Conservation (phyloP, 2,329 filamentous ascomycete species). For the Capronia epimyces region DNA sequence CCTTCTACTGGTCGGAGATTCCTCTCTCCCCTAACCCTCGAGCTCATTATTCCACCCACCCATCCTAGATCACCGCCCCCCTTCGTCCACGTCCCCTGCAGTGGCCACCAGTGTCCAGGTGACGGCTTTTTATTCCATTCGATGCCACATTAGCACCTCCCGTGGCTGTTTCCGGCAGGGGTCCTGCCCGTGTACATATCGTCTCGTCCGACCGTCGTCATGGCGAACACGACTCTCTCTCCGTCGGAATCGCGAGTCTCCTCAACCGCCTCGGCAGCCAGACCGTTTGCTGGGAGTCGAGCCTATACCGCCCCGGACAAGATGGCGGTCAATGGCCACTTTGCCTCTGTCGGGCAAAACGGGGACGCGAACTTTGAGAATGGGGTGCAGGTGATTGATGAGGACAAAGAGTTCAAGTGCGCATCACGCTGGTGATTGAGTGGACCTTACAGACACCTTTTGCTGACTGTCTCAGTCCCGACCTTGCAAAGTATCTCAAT, state of each 20-base stretch:
- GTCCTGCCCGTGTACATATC: constrained; percentile 6
- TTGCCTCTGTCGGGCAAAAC: constrained; percentile 40
- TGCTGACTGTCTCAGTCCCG: constrained; percentile 50
- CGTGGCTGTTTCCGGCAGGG: constrained; percentile 10
- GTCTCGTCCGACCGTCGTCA: constrained; percentile 20
- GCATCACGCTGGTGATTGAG: background rate
- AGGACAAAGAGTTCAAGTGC: constrained; percentile 93
- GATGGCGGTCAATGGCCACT: constrained; percentile 45
- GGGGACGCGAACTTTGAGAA: constrained; percentile 61
- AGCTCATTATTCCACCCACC: background rate
- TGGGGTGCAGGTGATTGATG: constrained; percentile 95
- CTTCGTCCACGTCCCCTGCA: constrained; percentile 9
- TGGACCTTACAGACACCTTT: background rate
- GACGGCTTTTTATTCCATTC: constrained; percentile 13
- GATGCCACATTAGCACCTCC: constrained; percentile 13
- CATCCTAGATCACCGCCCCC: constrained; percentile 7
- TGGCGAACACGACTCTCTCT: constrained; percentile 22
- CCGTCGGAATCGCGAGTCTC: constrained; percentile 20
- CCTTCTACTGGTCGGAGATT: background rate
- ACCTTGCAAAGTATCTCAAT: constrained; percentile 75
- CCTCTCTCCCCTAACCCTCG: background rate
- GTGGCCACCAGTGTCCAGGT: constrained; percentile 15
- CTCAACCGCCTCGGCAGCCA: constrained; percentile 8
- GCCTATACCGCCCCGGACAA: constrained; percentile 33
- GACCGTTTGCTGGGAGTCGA: constrained; percentile 20